Percentiles rank a stretch among this genome's conserved stretches.
phyloP scores from a whole-genome alignment of 1,284 basidiomycete species.

The Paramarasmius palmivorus region DNA sequence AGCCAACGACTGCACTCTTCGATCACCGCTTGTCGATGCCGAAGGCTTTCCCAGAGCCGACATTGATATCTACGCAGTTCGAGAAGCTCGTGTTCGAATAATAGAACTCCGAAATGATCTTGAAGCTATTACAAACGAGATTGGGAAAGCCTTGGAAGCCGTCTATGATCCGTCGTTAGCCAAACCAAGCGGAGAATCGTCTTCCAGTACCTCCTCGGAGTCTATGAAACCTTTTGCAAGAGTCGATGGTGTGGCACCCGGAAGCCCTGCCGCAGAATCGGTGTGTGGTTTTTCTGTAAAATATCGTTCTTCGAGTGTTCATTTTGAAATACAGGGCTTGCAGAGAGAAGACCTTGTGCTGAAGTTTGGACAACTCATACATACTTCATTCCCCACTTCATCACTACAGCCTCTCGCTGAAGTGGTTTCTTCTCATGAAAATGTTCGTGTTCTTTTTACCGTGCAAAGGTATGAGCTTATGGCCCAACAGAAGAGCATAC shows the following conservation, averaged over 20 bases:
- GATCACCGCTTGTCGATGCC: conserved; percentile 74
- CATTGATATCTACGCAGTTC: conserved; percentile 81
- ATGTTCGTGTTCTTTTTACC: conserved; percentile 47
- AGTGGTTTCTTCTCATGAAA: conserved; percentile 72
- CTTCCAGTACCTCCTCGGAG: conserved; percentile 9
- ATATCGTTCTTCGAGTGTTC: conserved; percentile 7
- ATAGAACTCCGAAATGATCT: conserved; percentile 82
- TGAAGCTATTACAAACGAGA: conserved; percentile 60
- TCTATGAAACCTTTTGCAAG: conserved; percentile 63
- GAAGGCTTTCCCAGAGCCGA: conserved; percentile 87
- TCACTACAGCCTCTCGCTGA: conserved; percentile 70
- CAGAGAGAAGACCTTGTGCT: conserved; percentile 70
- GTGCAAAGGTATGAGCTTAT: conserved; percentile 4
- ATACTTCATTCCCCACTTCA: conserved; percentile 47
- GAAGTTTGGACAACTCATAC: conserved; percentile 69
- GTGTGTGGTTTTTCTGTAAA: conserved; percentile 44
- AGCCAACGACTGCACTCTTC: conserved; percentile 56
- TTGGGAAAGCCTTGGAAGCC: conserved; percentile 65
- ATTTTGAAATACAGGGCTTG: conserved; percentile 53
- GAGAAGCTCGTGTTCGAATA: conserved; percentile 71
- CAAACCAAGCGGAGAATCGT: conserved; percentile 11
- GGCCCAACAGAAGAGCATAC: conserved; percentile 33
- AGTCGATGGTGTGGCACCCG: conserved; percentile 76
- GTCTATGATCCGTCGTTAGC: conserved; percentile 57
- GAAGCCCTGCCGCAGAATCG: conserved; percentile 77